These are phyloP conservation scores for Aegle marmelos DNA, from an alignment of 345 rosid species.

Conservation along the genomic window DNA sequence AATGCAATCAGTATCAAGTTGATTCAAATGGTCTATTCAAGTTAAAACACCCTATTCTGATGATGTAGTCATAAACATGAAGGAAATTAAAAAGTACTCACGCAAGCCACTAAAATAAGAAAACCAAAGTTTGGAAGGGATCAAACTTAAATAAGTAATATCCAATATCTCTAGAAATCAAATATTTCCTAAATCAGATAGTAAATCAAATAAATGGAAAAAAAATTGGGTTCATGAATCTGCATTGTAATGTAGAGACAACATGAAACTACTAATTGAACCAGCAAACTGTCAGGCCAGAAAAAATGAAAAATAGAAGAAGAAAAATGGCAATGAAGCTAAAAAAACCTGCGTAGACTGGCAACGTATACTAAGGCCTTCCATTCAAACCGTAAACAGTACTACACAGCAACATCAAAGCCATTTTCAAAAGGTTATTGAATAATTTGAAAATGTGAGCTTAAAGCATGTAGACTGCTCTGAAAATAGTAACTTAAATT, in stretches of 20 bases:
- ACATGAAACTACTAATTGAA: background rate
- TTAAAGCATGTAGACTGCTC: background rate
- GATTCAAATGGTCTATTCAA: background rate
- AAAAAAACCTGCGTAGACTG: background rate
- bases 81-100: background rate
- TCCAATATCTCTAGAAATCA: background rate
- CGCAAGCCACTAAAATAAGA: background rate
- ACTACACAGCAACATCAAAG: background rate
- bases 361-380: background rate
- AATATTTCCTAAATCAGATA: background rate
- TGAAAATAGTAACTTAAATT: background rate
- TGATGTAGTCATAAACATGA: background rate
- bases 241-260: background rate
- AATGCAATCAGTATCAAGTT: background rate
- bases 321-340: no score
- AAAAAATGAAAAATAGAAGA: no score
- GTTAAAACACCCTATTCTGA: background rate
- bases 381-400: background rate
- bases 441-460: background rate
- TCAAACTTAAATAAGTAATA: background rate
- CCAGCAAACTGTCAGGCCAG: background rate
- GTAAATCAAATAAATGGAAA: background rate
- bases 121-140: background rate
- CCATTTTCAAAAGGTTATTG: background rate
- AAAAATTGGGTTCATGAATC: background rate